Percentiles rank a stretch among this genome's conserved stretches.
These are phyloP conservation scores for Megacollybia marginata DNA, from an alignment of 768 basidiomycete genomes.

Conservation along the genomic window DNA sequence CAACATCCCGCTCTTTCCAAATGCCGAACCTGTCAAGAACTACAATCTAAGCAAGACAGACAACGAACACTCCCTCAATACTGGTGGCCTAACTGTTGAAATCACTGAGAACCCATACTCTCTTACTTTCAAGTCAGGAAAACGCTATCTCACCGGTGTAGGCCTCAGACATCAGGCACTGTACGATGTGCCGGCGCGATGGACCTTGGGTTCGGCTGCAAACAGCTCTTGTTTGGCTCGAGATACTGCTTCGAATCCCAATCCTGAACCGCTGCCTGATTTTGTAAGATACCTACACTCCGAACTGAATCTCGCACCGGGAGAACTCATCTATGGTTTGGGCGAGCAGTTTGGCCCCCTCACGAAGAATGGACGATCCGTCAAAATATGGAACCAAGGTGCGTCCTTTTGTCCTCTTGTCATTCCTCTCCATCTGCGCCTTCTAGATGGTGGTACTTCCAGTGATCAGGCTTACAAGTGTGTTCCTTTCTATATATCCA, in stretches of 20 bases:
- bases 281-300: slow-evolving; percentile 43
- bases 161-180: slow-evolving; percentile 50
- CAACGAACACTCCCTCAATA: slow-evolving; percentile 26
- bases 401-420: not conserved
- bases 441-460: slow-evolving; percentile 60
- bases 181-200: slow-evolving; percentile 48
- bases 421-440: not conserved
- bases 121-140: slow-evolving; percentile 50
- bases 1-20: slow-evolving; percentile 55
- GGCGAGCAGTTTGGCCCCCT: slow-evolving; percentile 73
- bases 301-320: slow-evolving; percentile 59
- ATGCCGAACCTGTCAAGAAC: slow-evolving; percentile 41
- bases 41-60: slow-evolving; percentile 27
- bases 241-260: slow-evolving; percentile 53
- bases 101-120: slow-evolving; percentile 56
- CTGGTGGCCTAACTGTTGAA: slow-evolving; percentile 44
- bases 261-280: slow-evolving; percentile 32
- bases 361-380: slow-evolving; percentile 62
- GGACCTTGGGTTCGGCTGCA: slow-evolving; percentile 43
- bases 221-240: slow-evolving; percentile 50
- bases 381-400: slow-evolving; percentile 61
- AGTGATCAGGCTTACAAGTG: slow-evolving; percentile 64
- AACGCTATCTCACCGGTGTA: slow-evolving; percentile 37
- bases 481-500: slow-evolving; percentile 64
- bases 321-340: slow-evolving; percentile 66